phyloP scores from a whole-genome alignment of 2,329 filamentous ascomycete genomes.

The Talaromyces amestolkiae region DNA sequence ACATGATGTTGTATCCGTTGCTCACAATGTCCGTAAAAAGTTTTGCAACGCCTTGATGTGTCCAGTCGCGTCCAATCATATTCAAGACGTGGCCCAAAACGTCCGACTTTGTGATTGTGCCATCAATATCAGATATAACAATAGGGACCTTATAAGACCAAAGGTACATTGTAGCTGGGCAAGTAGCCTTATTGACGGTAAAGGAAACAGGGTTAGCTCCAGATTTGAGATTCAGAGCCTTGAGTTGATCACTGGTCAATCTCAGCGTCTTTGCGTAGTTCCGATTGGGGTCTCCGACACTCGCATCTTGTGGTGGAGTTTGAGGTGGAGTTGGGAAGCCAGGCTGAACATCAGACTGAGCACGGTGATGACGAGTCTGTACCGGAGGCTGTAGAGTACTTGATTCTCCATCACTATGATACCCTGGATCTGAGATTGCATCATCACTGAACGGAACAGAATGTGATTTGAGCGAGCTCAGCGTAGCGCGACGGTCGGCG shows the following conservation, averaged over 20 bases:
- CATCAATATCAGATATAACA: constrained; percentile 97
- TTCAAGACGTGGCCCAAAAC: constrained; percentile 90
- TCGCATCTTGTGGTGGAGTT: constrained; percentile 47
- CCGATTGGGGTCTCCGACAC: constrained; percentile 66
- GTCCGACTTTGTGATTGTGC: constrained; percentile 97
- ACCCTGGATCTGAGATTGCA: constrained; percentile 86
- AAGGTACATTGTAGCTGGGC: constrained; percentile 86
- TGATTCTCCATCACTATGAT: constrained; percentile 79
- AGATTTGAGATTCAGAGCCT: constrained; percentile 73
- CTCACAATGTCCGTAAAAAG: constrained; percentile 91
- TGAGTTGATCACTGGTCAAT: constrained; percentile 91
- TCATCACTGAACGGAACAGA: constrained; percentile 63
- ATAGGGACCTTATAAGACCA: constrained; percentile 91
- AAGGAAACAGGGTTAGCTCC: constrained; percentile 96
- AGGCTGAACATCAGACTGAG: constrained; percentile 68
- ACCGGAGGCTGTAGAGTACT: constrained; percentile 66
- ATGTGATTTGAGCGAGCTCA: constrained; percentile 52
- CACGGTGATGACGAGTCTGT: constrained; percentile 50
- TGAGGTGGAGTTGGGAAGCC: constrained; percentile 61
- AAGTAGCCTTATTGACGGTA: constrained; percentile 91
- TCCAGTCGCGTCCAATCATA: constrained; percentile 98
- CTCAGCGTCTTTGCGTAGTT: constrained; percentile 97
- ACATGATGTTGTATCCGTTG: constrained; percentile 99
- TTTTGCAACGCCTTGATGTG: constrained; percentile 92
- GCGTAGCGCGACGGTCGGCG: constrained; percentile 64